phyloP scores from a whole-genome alignment of 2,329 filamentous ascomycete genomes.

The Aureobasidium sp. region DNA sequence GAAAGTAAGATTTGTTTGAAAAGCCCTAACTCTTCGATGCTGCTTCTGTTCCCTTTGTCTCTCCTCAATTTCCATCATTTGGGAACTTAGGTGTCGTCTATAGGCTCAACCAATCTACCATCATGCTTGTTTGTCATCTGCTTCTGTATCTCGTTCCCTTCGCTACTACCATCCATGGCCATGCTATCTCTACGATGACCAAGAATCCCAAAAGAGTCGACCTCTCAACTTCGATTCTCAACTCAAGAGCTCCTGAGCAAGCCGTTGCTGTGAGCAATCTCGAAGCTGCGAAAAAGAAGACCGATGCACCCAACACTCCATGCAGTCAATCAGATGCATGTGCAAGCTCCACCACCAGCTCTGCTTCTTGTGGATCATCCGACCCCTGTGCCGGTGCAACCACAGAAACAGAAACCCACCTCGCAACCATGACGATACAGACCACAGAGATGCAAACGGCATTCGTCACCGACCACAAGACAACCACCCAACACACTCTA shows the following conservation, averaged over 20 bases:
- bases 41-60: no score
- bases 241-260: not conserved
- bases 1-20: no score
- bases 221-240: not conserved
- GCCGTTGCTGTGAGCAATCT: not conserved
- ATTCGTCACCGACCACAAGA: not conserved
- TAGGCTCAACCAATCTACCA: not conserved
- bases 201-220: not conserved
- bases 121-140: not conserved
- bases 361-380: not conserved
- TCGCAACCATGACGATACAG: not conserved
- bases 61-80: no score
- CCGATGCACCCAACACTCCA: not conserved
- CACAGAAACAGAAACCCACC: not conserved
- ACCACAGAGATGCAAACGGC: not conserved
- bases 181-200: not conserved
- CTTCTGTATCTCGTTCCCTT: not conserved
- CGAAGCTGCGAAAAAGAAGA: not conserved
- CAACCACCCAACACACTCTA: not conserved
- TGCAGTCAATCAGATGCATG: not conserved
- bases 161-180: not conserved
- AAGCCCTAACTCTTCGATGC: no score
- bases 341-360: not conserved
- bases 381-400: not conserved
- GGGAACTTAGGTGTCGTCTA: no score